phyloP scores from a whole-genome alignment of 306 rosid genomes.

The Alnus glutinosa region DNA sequence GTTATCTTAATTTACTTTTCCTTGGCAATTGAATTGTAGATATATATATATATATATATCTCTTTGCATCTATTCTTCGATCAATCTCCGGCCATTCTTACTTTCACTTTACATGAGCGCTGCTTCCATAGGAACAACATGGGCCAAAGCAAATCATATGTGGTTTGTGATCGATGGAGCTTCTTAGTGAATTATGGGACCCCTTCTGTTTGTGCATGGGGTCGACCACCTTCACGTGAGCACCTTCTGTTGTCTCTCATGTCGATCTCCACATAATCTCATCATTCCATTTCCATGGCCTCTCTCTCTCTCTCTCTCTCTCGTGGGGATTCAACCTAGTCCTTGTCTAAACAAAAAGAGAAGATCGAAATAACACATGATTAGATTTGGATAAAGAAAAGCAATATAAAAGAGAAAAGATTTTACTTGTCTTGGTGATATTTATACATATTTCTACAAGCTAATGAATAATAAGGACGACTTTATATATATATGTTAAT shows the following conservation, averaged over 20 bases:
- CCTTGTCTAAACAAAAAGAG: slow-evolving; percentile 19
- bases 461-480: slow-evolving; percentile 18
- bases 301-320: slow-evolving; percentile 11
- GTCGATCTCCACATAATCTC: slow-evolving; percentile 30
- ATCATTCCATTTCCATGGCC: not conserved
- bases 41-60: too few species aligned
- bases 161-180: too few species aligned
- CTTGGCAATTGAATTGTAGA: not conserved
- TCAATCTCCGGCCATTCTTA: too few species aligned
- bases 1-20: not conserved
- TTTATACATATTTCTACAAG: slow-evolving; percentile 3
- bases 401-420: not conserved
- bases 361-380: not conserved
- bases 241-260: slow-evolving; percentile 62
- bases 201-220: slow-evolving; percentile 19
- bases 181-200: not conserved
- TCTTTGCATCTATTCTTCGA: slow-evolving; percentile 20
- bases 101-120: slow-evolving; percentile 18
- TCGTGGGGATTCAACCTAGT: slow-evolving; percentile 24
- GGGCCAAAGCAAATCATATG: too few species aligned
- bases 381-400: not conserved
- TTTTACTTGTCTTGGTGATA: slow-evolving; percentile 24
- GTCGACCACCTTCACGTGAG: slow-evolving; percentile 58
- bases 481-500: not conserved
- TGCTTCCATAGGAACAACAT: not conserved